A percentile compares a stretch with the other conserved stretches of the same genome.
phyloP scores from a whole-genome alignment of 2,329 filamentous ascomycete species.

The Chrysoporthe cubensis region DNA sequence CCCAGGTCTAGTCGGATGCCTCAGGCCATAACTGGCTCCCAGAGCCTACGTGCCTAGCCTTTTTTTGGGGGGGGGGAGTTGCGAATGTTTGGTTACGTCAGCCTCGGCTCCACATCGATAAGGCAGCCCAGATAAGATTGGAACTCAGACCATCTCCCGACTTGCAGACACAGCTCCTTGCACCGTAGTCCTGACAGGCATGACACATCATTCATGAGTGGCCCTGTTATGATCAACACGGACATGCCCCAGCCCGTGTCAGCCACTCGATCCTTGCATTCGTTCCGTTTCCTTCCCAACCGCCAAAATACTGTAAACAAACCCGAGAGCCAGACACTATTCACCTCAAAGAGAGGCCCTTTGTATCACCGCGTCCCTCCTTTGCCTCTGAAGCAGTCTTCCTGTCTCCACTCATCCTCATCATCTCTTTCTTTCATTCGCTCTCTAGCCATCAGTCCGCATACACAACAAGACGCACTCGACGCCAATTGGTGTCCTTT shows the following conservation, averaged over 20 bases:
- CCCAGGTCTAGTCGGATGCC: neutral
- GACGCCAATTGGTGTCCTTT: constrained; percentile 3
- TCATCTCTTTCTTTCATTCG: constrained; percentile 22
- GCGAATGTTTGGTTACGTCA: neutral
- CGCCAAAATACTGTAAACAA: constrained; percentile 15
- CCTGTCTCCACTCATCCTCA: constrained; percentile 26
- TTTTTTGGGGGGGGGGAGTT: neutral
- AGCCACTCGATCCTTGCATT: constrained; percentile 22
- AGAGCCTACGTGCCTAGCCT: too few species aligned
- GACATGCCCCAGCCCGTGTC: constrained; percentile 13
- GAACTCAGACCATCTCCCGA: neutral
- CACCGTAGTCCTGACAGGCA: neutral
- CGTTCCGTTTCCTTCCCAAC: constrained; percentile 20
- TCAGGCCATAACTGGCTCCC: neutral
- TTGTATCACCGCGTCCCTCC: constrained; percentile 17
- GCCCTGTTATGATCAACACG: constrained; percentile 16
- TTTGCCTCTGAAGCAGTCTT: constrained; percentile 12
- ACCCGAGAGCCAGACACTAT: constrained; percentile 7
- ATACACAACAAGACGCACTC: constrained; percentile 9
- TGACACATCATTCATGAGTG: constrained; percentile 13
- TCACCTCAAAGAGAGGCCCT: constrained; percentile 17
- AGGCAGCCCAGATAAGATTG: neutral
- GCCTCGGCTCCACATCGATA: neutral
- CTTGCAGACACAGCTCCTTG: neutral
- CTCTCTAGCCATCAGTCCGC: neutral